Evolutionary conservation across 2,329 filamentous ascomycete species (phyloP).

Genomic region (Rachicladosporium sp.): DNA sequence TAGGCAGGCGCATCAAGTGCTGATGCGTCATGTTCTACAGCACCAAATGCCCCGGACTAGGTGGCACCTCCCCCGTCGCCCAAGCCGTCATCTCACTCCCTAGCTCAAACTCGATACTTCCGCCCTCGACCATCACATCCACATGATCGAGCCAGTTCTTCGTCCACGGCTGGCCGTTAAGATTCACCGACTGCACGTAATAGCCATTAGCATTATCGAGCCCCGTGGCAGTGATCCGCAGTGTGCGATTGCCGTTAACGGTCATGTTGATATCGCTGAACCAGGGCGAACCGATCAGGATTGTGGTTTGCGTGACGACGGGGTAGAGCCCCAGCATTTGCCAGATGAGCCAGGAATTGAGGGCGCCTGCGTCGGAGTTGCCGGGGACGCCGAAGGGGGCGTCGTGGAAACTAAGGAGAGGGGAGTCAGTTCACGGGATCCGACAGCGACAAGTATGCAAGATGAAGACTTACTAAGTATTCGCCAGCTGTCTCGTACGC

Average conservation of each 20-base stretch:
- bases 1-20: background rate
- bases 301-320: constrained; percentile 38
- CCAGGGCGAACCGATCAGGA: constrained; percentile 24
- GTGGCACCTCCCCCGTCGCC: constrained; percentile 40
- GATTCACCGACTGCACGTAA: constrained; percentile 41
- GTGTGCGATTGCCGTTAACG: constrained; percentile 18
- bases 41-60: constrained; percentile 34
- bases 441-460: background rate
- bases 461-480: constrained; percentile 12
- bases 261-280: constrained; percentile 20
- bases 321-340: constrained; percentile 24
- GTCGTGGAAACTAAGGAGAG: constrained; percentile 13
- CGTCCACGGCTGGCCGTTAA: constrained; percentile 41
- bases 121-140: constrained; percentile 34
- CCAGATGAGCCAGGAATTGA: constrained; percentile 22
- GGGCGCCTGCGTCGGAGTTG: constrained; percentile 22
- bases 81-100: constrained; percentile 29
- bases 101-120: constrained; percentile 37
- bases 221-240: constrained; percentile 37
- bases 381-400: constrained; percentile 20
- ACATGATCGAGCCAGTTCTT: constrained; percentile 46
- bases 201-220: constrained; percentile 31
- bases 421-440: constrained; percentile 12
- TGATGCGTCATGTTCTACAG: background rate
- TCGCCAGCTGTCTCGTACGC: constrained; percentile 13